Percentiles rank a stretch among this genome's conserved stretches.
Conservation (phyloP, 306 rosid genomes). For the Cicer cuneatum region DNA sequence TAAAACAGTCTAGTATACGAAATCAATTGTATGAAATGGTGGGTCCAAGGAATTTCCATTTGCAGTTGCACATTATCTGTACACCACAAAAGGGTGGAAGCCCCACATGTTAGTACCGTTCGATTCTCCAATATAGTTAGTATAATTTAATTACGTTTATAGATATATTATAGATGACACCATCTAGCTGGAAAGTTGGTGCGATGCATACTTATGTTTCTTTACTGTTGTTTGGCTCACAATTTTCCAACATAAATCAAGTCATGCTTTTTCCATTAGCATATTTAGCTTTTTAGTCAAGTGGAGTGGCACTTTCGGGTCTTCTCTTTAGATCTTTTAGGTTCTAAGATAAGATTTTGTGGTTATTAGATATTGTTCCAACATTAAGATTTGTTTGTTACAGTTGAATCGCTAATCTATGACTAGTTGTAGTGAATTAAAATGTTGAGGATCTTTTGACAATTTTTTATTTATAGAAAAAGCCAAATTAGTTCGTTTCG, state of each 20-base stretch:
- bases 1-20: too few species aligned
- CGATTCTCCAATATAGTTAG: slow-evolving; percentile 16
- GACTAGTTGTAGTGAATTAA: slow-evolving; percentile 16
- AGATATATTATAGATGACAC: slow-evolving; percentile 39
- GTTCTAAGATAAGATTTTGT: slow-evolving; percentile 44
- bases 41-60: slow-evolving; percentile 47
- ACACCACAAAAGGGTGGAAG: slow-evolving; percentile 40
- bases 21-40: slow-evolving; percentile 35
- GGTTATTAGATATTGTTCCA: slow-evolving; percentile 39
- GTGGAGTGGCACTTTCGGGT: slow-evolving; percentile 43
- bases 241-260: slow-evolving; percentile 50
- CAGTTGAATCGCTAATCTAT: slow-evolving; percentile 35
- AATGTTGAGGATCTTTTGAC: slow-evolving; percentile 4
- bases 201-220: slow-evolving; percentile 48
- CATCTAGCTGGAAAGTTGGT: slow-evolving; percentile 47
- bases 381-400: slow-evolving; percentile 37
- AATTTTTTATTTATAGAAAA: too few species aligned
- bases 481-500: too few species aligned
- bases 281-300: slow-evolving; percentile 49
- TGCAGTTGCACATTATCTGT: slow-evolving; percentile 43
- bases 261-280: slow-evolving; percentile 43
- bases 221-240: slow-evolving; percentile 44
- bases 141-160: background rate
- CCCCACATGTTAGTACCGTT: slow-evolving; percentile 51
- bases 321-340: slow-evolving; percentile 38